Percentiles rank a stretch among this genome's conserved stretches.
Evolutionary conservation across 2,329 filamentous ascomycete species (phyloP).

Genomic region (Botrytis porri): DNA sequence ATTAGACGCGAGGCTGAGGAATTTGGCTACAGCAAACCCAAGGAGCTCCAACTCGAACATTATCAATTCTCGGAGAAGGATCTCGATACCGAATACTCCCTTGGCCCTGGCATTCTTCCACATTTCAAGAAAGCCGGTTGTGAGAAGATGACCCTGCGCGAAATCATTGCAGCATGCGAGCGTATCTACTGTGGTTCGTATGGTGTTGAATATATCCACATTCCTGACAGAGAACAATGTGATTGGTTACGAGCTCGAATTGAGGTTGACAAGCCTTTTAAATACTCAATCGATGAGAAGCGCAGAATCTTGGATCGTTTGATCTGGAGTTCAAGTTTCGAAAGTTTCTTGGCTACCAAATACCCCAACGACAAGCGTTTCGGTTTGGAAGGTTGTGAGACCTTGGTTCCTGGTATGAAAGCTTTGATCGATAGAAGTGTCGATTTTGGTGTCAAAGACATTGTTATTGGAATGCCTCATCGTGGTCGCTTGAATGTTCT

Average conservation of each 20-base stretch:
- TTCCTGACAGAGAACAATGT: slow-evolving; percentile 94
- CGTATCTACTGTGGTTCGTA: slow-evolving; percentile 97
- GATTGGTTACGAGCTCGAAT: slow-evolving; percentile 96
- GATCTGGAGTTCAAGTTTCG: slow-evolving; percentile 98
- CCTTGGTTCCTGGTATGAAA: slow-evolving; percentile 98
- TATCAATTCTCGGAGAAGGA: slow-evolving; percentile 96
- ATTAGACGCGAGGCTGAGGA: slow-evolving; percentile 83
- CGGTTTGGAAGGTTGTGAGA: slow-evolving; percentile 95
- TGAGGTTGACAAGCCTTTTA: slow-evolving; percentile 91
- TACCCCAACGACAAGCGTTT: slow-evolving; percentile 99
- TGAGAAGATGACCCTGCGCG: slow-evolving; percentile 93
- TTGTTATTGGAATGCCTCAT: slow-evolving; percentile 99
- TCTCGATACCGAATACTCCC: slow-evolving; percentile 83
- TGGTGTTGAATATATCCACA: slow-evolving; percentile 98
- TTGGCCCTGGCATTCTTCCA: slow-evolving; percentile 92
- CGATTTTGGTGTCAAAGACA: slow-evolving; percentile 97
- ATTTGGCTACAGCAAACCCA: slow-evolving; percentile 83
- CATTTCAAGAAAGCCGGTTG: slow-evolving; percentile 85
- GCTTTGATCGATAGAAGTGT: slow-evolving; percentile 97
- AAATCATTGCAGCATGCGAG: slow-evolving; percentile 92
- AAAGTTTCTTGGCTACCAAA: slow-evolving; percentile 91
- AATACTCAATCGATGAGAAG: slow-evolving; percentile 98
- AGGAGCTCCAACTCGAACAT: slow-evolving; percentile 88
- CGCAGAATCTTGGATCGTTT: slow-evolving; percentile 93
- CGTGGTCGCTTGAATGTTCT: slow-evolving; percentile 97